phyloP scores from a whole-genome alignment of 768 basidiomycete genomes.

The Kwoniella newhampshirensis region DNA sequence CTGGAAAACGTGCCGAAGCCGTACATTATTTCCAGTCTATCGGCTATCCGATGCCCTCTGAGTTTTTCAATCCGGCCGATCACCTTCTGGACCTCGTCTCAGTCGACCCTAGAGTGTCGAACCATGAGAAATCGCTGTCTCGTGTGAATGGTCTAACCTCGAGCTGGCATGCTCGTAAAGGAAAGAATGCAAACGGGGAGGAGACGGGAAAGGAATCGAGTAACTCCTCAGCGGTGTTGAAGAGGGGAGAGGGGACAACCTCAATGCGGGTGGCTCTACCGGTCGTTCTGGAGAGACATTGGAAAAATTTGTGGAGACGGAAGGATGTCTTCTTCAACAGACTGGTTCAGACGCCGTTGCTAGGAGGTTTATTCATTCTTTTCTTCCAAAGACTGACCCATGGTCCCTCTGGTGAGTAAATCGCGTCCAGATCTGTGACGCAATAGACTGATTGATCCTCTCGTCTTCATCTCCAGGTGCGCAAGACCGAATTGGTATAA shows the following conservation, averaged over 20 bases:
- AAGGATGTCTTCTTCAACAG: conserved; percentile 52
- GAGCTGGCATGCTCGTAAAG: conserved; percentile 14
- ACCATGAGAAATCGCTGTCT: conserved; percentile 24
- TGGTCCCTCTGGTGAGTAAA: conserved; percentile 49
- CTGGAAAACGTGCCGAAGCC: conserved; percentile 45
- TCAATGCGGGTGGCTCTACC: conserved; percentile 54
- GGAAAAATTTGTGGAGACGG: conserved; percentile 55
- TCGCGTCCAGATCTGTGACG: not conserved
- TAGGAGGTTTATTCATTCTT: conserved; percentile 50
- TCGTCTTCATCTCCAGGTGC: conserved; percentile 33
- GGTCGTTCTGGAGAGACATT: conserved; percentile 54
- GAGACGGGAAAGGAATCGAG: conserved; percentile 29
- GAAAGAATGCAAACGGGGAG: not conserved
- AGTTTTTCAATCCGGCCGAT: conserved; percentile 61
- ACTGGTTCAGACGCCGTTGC: conserved; percentile 37
- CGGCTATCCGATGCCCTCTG: conserved; percentile 50
- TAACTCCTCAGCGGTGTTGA: conserved; percentile 2
- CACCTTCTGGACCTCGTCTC: conserved; percentile 63
- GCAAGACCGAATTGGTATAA: conserved; percentile 56
- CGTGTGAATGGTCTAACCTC: conserved; percentile 31
- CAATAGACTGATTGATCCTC: not conserved
- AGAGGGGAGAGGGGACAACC: conserved; percentile 42
- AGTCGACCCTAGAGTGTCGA: conserved; percentile 39
- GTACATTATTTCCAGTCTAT: conserved; percentile 52
- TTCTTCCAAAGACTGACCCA: conserved; percentile 54